Conservation (phyloP, 495 filamentous ascomycete genomes). For the Penicillium riverlandense region DNA sequence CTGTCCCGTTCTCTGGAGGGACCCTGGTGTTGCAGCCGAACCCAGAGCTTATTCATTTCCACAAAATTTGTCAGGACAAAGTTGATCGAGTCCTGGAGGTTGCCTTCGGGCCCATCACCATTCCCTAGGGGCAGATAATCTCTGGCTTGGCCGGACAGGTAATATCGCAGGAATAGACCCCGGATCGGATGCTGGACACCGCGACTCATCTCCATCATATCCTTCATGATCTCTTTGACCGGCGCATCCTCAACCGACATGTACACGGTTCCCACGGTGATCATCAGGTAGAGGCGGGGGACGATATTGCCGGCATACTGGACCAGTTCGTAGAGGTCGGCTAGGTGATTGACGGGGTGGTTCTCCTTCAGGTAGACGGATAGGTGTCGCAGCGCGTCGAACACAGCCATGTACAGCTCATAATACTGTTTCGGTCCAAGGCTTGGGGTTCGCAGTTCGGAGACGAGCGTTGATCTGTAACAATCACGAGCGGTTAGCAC, state of each 20-base stretch:
- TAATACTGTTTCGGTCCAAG: conserved; percentile 98
- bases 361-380: conserved; percentile 94
- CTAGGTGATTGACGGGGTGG: conserved; percentile 94
- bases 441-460: conserved; percentile 91
- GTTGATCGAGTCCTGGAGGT: conserved; percentile 93
- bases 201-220: conserved; percentile 99
- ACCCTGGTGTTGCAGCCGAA: conserved; percentile 92
- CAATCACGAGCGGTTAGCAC: conserved; percentile 12
- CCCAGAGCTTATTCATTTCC: conserved; percentile 99
- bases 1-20: conserved; percentile 91
- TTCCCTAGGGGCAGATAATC: conserved; percentile 76
- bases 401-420: conserved; percentile 98
- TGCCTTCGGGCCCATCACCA: conserved; percentile 88
- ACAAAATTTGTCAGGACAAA: conserved; percentile 98
- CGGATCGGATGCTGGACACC: conserved; percentile 95
- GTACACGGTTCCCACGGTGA: conserved; percentile 96
- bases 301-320: conserved; percentile 99
- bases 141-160: conserved; percentile 86
- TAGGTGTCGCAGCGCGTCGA: conserved; percentile 94
- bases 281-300: conserved; percentile 94
- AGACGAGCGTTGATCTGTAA: conserved; percentile 87
- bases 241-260: conserved; percentile 98
- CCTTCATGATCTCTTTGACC: conserved; percentile 99
- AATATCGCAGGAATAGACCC: conserved; percentile 91
- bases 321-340: conserved; percentile 96